Base-by-base conservation (phyloP, 1,139 yeast genomes). In the Yamadazyma atlantica region DNA sequence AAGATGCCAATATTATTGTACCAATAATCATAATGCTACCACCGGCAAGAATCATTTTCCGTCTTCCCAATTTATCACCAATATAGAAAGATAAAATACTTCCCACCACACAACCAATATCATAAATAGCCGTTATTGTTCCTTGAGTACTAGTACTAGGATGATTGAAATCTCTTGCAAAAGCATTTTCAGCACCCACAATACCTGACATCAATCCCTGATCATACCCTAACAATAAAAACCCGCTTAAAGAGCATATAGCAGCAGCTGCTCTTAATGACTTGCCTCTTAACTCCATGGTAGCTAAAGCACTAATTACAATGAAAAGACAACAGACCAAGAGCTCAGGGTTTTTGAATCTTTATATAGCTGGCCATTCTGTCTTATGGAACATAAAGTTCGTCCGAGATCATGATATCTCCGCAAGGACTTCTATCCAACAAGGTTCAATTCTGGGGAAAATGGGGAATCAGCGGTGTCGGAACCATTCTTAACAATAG, bases 81-180 rank as follows among this genome's bases (percentile, higher is more conserved):
- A n/a, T n/a, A n/a, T n/a, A n/a, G n/a, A n/a, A n/a, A n/a, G n/a
- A n/a, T n/a, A n/a, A n/a, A n/a, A n/a, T n/a, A n/a, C n/a, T n/a
- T n/a, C 40, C 40, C 2, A 22, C 16, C 21, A 34, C 36, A 26
- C 39, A 37, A 9, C 43, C 43, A n/a, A 40, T 22, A 26, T 37
- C 38, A 30, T 35, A 40, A 14, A 36, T 33, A 5, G 42, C 37
- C 7, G 33, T 31, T 7, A 37, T 15, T 2, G 37, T 24, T 6
- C 40, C 42, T 29, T 29, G 31, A 21, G 37, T 36, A 8, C 22
- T 28, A 14, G 42, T 37, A 13, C 23, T 26, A 4, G 40, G 40
- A 21, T 37, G 21, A 15, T 31, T 34, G 26, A 36, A 36, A 11
- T 36, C 19, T 15, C 13, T 15, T 25, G 39, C 22, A 36, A 36